These are phyloP conservation scores for Sugiyamaella boreocaroliniensis DNA, from an alignment of 805 yeast species.

Conservation along the genomic window DNA sequence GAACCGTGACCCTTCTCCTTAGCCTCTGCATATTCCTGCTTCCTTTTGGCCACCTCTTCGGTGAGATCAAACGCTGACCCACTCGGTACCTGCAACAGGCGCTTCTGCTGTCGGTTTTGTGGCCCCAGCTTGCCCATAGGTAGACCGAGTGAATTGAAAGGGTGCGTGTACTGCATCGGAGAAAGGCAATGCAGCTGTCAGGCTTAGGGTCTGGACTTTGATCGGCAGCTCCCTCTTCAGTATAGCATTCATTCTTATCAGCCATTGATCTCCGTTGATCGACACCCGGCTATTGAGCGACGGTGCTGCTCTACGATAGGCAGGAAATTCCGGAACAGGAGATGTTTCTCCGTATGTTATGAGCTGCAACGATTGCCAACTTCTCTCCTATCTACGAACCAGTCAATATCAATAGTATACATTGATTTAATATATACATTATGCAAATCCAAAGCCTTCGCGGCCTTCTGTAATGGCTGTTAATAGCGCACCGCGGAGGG, in stretches of 20 bases:
- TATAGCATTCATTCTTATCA: too few relatives aligned
- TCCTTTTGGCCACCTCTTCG: slow-evolving; percentile 7
- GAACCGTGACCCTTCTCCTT: background rate
- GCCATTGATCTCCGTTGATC: background rate
- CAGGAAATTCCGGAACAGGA: too few relatives aligned
- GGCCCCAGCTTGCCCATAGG: too few relatives aligned
- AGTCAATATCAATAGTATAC: background rate
- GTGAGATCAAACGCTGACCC: slow-evolving; percentile 7
- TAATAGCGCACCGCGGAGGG: slow-evolving; percentile 69
- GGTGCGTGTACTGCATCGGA: too few relatives aligned
- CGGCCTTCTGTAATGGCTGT: slow-evolving; percentile 90
- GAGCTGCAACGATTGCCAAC: too few relatives aligned
- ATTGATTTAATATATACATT: slow-evolving; percentile 4
- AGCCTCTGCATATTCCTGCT: slow-evolving; percentile 2
- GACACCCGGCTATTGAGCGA: background rate
- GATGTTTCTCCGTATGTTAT: too few relatives aligned
- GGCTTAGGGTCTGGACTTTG: too few relatives aligned
- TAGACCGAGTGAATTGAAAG: too few relatives aligned
- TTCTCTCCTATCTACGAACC: too few relatives aligned
- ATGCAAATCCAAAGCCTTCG: slow-evolving; percentile 91
- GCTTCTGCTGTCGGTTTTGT: background rate
- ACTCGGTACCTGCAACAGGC: slow-evolving; percentile 1
- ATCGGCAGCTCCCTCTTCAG: too few relatives aligned
- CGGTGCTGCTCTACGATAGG: too few relatives aligned
- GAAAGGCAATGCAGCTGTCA: too few relatives aligned